These are phyloP conservation scores for Zizania palustris DNA, from an alignment of 202 grass and related monocot species.

Conservation along the genomic window DNA sequence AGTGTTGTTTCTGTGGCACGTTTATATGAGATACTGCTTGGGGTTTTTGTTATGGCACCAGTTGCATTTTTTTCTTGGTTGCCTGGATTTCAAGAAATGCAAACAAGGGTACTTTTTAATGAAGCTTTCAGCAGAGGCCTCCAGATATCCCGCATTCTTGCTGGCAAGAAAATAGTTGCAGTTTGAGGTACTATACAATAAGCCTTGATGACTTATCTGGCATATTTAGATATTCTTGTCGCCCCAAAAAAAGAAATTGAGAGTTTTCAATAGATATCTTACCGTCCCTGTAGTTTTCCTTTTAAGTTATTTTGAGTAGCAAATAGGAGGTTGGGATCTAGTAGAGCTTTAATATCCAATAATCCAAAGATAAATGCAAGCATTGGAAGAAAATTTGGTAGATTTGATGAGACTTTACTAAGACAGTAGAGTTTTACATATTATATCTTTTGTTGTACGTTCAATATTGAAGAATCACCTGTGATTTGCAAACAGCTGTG, in stretches of 20 bases:
- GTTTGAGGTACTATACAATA: constrained; percentile 64
- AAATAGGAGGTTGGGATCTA: neutral
- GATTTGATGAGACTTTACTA: neutral
- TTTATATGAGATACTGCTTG: constrained; percentile 87
- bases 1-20: constrained; percentile 73
- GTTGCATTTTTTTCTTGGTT: constrained; percentile 89
- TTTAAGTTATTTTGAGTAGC: neutral
- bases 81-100: constrained; percentile 98
- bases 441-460: neutral
- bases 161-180: constrained; percentile 73
- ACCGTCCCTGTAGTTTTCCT: neutral
- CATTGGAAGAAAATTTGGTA: neutral
- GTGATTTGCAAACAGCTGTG: constrained; percentile 5
- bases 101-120: constrained; percentile 94
- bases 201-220: neutral
- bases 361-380: too few species aligned
- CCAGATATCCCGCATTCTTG: constrained; percentile 80
- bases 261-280: neutral
- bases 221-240: too few species aligned
- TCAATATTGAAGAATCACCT: constrained; percentile 17
- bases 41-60: constrained; percentile 75
- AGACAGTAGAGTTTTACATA: neutral
- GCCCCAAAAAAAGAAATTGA: neutral
- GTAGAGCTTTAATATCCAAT: too few species aligned
- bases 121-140: constrained; percentile 96